phyloP scores from a whole-genome alignment of 495 filamentous ascomycete genomes.

The Penicillium lividum region DNA sequence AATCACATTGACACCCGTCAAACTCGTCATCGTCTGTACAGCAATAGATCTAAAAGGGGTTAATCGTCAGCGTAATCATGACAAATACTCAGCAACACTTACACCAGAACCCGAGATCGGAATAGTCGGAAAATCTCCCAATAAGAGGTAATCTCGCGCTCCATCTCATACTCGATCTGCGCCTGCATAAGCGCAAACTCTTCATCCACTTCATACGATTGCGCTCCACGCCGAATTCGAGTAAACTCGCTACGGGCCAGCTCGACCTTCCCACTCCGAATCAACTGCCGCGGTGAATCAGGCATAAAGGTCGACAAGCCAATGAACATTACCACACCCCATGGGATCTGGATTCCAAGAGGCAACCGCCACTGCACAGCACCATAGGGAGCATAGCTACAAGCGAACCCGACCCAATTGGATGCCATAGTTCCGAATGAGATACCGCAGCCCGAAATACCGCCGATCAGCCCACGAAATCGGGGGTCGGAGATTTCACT shows the following conservation, averaged over 20 bases:
- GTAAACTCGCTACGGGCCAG: conserved; percentile 51
- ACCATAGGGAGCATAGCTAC: conserved; percentile 56
- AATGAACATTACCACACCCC: conserved; percentile 58
- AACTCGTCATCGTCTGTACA: conserved; percentile 59
- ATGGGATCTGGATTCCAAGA: conserved; percentile 59
- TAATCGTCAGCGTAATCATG: conserved; percentile 3
- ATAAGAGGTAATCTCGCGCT: conserved; percentile 54
- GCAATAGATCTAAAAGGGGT: conserved; percentile 46
- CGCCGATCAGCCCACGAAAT: conserved; percentile 56
- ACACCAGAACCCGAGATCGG: conserved; percentile 52
- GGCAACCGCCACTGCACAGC: conserved; percentile 58
- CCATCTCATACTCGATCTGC: conserved; percentile 63
- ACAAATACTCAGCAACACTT: conserved; percentile 9
- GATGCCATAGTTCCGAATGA: conserved; percentile 59
- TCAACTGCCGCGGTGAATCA: conserved; percentile 56
- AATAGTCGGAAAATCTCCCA: conserved; percentile 55
- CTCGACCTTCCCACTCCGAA: conserved; percentile 54
- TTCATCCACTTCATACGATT: conserved; percentile 48
- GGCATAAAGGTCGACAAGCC: conserved; percentile 61
- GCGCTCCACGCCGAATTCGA: conserved; percentile 50
- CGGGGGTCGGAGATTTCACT: conserved; percentile 57
- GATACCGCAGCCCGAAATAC: conserved; percentile 59
- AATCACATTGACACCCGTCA: conserved; percentile 60
- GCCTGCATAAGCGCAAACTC: conserved; percentile 57
- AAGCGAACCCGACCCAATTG: conserved; percentile 61